Evolutionary conservation across 192 early-diverging fungal species (phyloP).

Genomic region (Gaertneriomyces semiglobifer): DNA sequence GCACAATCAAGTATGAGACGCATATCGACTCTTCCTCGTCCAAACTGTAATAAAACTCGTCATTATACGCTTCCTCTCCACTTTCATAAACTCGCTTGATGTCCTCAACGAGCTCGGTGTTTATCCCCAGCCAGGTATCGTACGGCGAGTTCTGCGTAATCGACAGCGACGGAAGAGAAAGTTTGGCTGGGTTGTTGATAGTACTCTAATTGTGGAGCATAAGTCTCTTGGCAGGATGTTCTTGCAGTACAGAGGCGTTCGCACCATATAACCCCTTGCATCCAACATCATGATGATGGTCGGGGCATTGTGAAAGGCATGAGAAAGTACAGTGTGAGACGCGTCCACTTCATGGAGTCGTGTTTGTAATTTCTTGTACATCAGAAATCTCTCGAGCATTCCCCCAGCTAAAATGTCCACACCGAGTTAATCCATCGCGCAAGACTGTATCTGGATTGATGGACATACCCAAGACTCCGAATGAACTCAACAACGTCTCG

Average conservation of each 20-base stretch:
- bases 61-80: not conserved
- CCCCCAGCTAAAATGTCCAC: constrained; percentile 28
- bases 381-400: constrained; percentile 49
- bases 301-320: constrained; percentile 15
- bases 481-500: constrained; percentile 37
- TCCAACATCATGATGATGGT: constrained; percentile 34
- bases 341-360: constrained; percentile 20
- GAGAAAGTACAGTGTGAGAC: constrained; percentile 9
- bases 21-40: not conserved
- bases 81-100: constrained; percentile 31
- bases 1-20: not conserved
- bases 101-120: constrained; percentile 37
- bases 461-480: constrained; percentile 36
- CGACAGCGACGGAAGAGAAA: constrained; percentile 22
- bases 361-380: constrained; percentile 38
- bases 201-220: constrained; percentile 17
- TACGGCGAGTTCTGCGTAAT: constrained; percentile 32
- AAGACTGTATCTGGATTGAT: not conserved
- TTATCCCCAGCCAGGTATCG: constrained; percentile 40
- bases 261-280: constrained; percentile 32
- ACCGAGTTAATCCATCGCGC: not conserved
- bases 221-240: not conserved
- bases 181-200: constrained; percentile 31
- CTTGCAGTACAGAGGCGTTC: not conserved
- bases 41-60: not conserved